Percentiles rank a stretch among this genome's conserved stretches.
Evolutionary conservation across 2,329 filamentous ascomycete species (phyloP).

Genomic region (Aspergillus sp.): DNA sequence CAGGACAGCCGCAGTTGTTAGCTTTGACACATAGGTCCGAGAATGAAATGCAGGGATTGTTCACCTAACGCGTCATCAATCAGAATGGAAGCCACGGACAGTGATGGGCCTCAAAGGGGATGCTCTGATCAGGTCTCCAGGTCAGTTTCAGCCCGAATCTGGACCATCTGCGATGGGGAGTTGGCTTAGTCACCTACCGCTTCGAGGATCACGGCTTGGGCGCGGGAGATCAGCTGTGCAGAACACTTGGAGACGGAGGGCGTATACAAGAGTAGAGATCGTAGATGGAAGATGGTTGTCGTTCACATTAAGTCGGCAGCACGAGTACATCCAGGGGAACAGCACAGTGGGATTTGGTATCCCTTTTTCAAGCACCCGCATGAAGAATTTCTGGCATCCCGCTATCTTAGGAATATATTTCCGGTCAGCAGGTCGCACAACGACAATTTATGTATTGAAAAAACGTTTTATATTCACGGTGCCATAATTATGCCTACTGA

Average conservation of each 20-base stretch:
- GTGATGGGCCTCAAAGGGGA: not conserved
- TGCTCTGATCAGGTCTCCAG: constrained; percentile 12
- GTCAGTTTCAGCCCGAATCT: constrained; percentile 7
- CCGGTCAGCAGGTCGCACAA: not conserved
- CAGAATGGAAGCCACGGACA: not conserved
- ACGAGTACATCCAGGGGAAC: not conserved
- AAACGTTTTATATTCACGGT: too few species aligned
- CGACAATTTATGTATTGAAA: too few species aligned
- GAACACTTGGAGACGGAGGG: not conserved
- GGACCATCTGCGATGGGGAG: constrained; percentile 2
- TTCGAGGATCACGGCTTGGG: constrained; percentile 8
- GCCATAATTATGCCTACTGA: too few species aligned
- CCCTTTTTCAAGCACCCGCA: not conserved
- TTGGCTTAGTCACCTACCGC: constrained; percentile 16
- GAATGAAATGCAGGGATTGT: not conserved
- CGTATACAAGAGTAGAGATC: not conserved
- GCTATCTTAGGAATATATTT: not conserved
- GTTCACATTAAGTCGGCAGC: not conserved
- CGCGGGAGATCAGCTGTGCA: constrained; percentile 15
- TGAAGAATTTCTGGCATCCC: not conserved
- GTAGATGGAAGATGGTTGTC: not conserved
- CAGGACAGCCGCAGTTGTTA: constrained; percentile 5
- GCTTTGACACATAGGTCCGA: not conserved
- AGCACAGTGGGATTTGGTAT: not conserved
- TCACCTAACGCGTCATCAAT: constrained; percentile 6